Base-by-base conservation (phyloP, 257 asterid genomes). In the Plantago ovata region DNA sequence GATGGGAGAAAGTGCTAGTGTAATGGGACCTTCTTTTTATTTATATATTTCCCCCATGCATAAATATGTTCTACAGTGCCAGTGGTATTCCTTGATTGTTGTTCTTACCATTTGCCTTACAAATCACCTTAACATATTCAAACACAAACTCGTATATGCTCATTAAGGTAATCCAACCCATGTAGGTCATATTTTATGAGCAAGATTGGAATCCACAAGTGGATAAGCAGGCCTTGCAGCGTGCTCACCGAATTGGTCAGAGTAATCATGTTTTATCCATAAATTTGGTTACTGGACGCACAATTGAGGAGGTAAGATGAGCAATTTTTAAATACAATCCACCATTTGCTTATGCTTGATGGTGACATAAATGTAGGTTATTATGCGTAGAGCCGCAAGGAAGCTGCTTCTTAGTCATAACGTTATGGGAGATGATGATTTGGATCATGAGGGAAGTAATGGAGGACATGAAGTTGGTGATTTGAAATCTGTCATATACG, bases 121-220 rank as follows among this genome's bases (percentile, higher is more conserved):
- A 50, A 39, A 40, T 21, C 16, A 39, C 43, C 28, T 20, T 49
- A 44, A 21, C 48, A 43, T 6, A 32, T 28, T 58, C 24, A 28
- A 28, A 28, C 36, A 6, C 7, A 28, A 1, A 28, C 36, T 28
- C 7, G 36, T 28, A 45, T 46, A 24, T 63, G 47, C 51, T 53
- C 16, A 45, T 54, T 65, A 40, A 64, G 22, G 42, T 58, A 69
- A 46, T 53, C 24, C 63, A 56, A 39, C 6, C 39, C 64, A 62
- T 58, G 68, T 71, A 92, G 96, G 96, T 92, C 68, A 80, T 92
- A 63, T 92, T 92, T 79, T 92, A 83, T 61, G 98, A 92, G 79
- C 96, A 92, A 76, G 98, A 92, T 68, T 92, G 98, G 98, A 92
- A 92, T 69, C 96, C 98, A 41, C 98, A 92, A 78, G 95, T 92